Conservation (phyloP, 179 eudicot genomes). For the Silene coronaria region DNA sequence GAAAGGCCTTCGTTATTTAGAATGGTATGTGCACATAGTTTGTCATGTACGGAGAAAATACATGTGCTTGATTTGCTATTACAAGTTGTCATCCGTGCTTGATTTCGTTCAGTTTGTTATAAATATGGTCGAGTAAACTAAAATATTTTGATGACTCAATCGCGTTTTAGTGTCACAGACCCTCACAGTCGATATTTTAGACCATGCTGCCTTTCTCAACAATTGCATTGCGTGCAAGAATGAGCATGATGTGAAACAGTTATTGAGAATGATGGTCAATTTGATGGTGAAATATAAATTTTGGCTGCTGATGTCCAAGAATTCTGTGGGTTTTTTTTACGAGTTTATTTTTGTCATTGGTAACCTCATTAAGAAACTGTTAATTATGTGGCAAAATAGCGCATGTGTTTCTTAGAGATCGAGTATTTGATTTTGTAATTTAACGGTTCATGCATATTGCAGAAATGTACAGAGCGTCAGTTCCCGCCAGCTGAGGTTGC, state of each 20-base stretch:
- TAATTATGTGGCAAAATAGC: neutral
- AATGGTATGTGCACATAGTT: no score
- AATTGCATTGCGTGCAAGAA: neutral
- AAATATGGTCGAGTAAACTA: neutral
- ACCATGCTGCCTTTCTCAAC: neutral
- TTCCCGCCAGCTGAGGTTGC: conserved; percentile 95
- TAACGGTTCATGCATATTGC: conserved; percentile 26
- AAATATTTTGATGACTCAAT: neutral
- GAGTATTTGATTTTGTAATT: neutral
- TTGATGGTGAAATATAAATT: no score
- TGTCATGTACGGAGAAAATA: no score
- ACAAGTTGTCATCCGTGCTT: neutral
- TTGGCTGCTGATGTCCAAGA: neutral
- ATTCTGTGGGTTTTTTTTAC: neutral
- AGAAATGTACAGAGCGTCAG: conserved; percentile 92
- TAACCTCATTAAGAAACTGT: neutral
- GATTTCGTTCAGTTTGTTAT: neutral
- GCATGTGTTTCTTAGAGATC: neutral
- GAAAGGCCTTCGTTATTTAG: no score
- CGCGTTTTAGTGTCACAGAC: neutral
- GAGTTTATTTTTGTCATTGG: neutral
- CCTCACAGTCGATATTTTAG: neutral
- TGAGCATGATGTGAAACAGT: neutral
- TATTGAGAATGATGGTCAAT: no score
- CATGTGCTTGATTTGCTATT: neutral